phyloP scores from a whole-genome alignment of 768 basidiomycete genomes.

The Rubroboletus pulcherrimus region DNA sequence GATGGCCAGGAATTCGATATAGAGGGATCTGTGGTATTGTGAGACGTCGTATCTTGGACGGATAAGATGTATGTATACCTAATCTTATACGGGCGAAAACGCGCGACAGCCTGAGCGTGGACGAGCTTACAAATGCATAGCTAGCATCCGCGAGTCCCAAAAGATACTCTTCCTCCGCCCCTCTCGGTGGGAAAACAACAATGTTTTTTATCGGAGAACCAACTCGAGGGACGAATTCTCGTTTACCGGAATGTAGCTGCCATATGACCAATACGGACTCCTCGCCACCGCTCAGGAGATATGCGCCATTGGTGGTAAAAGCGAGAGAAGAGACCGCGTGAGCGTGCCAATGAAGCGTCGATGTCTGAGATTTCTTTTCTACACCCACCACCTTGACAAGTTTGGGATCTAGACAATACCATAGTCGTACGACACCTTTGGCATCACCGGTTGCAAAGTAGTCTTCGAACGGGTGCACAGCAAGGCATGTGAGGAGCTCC shows the following conservation, averaged over 20 bases:
- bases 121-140: slow-evolving; percentile 68
- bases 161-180: slow-evolving; percentile 79
- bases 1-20: slow-evolving; percentile 35
- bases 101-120: slow-evolving; percentile 66
- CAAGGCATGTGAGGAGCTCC: slow-evolving; percentile 76
- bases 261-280: slow-evolving; percentile 96
- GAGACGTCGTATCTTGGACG: neutral
- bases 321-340: slow-evolving; percentile 84
- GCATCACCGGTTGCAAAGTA: slow-evolving; percentile 95
- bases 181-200: slow-evolving; percentile 49
- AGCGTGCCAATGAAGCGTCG: slow-evolving; percentile 93
- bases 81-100: slow-evolving; percentile 76
- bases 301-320: slow-evolving; percentile 89
- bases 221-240: slow-evolving; percentile 89
- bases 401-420: slow-evolving; percentile 83
- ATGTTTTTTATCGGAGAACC: slow-evolving; percentile 82
- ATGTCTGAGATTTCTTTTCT: slow-evolving; percentile 80
- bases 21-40: slow-evolving; percentile 33
- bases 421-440: slow-evolving; percentile 80
- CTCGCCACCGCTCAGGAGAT: slow-evolving; percentile 90
- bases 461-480: slow-evolving; percentile 85
- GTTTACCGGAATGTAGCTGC: slow-evolving; percentile 86
- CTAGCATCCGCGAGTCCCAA: slow-evolving; percentile 80
- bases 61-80: slow-evolving; percentile 41
- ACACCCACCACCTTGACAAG: slow-evolving; percentile 52